phyloP scores from a whole-genome alignment of 306 rosid species.

The Trifolium dubium region DNA sequence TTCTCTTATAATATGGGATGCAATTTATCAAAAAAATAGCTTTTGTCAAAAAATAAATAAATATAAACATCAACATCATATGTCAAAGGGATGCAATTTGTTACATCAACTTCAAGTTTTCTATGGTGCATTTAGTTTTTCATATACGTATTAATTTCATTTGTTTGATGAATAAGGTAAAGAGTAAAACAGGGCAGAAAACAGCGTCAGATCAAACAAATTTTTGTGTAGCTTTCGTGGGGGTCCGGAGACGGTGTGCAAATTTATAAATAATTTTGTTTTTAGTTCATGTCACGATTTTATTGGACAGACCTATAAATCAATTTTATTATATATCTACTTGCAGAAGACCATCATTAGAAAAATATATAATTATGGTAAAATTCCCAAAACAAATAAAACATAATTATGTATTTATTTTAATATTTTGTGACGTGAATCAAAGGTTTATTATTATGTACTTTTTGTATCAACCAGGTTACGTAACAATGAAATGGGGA shows the following conservation, averaged over 20 bases:
- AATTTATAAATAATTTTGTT: neutral
- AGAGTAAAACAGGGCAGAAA: neutral
- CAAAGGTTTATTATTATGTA: neutral
- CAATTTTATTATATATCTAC: neutral
- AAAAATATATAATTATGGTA: neutral
- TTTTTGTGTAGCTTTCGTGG: neutral
- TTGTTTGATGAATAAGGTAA: neutral
- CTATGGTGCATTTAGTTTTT: too few relatives aligned
- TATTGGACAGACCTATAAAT: conserved; percentile 1
- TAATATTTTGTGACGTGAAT: neutral
- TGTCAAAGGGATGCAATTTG: too few relatives aligned
- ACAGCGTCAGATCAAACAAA: neutral
- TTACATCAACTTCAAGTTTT: too few relatives aligned
- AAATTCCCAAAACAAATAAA: too few relatives aligned
- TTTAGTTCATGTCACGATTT: neutral
- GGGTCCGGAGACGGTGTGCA: neutral
- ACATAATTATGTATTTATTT: neutral
- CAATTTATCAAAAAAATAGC: too few relatives aligned
- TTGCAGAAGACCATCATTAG: neutral
- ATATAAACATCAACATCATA: too few relatives aligned
- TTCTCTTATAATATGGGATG: too few relatives aligned
- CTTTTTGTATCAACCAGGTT: neutral
- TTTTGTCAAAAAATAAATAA: too few relatives aligned
- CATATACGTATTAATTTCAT: too few relatives aligned
- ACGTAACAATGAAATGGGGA: neutral